Base-by-base conservation (phyloP, 2,329 filamentous ascomycete genomes). In the Penicillium sp. region DNA sequence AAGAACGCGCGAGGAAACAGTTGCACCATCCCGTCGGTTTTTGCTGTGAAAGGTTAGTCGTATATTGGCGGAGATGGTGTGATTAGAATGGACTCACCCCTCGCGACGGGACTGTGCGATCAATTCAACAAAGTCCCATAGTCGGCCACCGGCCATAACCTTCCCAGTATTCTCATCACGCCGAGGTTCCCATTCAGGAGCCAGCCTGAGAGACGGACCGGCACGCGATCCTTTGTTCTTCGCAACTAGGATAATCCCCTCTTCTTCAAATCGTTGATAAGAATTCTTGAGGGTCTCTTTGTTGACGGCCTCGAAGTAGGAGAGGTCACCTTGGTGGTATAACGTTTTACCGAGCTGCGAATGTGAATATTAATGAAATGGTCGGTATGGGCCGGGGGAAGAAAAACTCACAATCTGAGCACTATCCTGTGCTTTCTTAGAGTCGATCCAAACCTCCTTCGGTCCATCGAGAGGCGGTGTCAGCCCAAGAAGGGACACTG, bases 231-330 rank as follows among this genome's bases (percentile, higher is more conserved):
- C 88, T 66, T 87, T 88, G 54, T 76, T 78, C 67, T 89, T 90
- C 31, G 89, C 82, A 0, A 93, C 83, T 45, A 90, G 79, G 56
- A 97, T 82, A 62, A 97, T 95, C 9, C 92, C 90, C 68, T 97
- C 93, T 69, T 97, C 91, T 66, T 93, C 87, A 69, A 96, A 96
- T 17, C 91, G 86, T 38, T 86, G 82, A 75, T 93, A 97, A 0
- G 93, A 89, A 74, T 99, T 99, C 71, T 94, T 96, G 56, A 99
- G 84, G 0, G 93, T 96, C 75, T 99, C 93, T 69, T 97, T 97
- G 80, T 99, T 99, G 63, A 99, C 93, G 3, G 94, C 93, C 77
- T 99, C 94, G 66, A 97, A 97, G 77, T 99, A 99, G 31, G 89
- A 93, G 10, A 99, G 84, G 69, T 99, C 94, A 56, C 94, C 94